phyloP scores from a whole-genome alignment of 2,329 filamentous ascomycete genomes.

The Cytospora chrysosperma region DNA sequence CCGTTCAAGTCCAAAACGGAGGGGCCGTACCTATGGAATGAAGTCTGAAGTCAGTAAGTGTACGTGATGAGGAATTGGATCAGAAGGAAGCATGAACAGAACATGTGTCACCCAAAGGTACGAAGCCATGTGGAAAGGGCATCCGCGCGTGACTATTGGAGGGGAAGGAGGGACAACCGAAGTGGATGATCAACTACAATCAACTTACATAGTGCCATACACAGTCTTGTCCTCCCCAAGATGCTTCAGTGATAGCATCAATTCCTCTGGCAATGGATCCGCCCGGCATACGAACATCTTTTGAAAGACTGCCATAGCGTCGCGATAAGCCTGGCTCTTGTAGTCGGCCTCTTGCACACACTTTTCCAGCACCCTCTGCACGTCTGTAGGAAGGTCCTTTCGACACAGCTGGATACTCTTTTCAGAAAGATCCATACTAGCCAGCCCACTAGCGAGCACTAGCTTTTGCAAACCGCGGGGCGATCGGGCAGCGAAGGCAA shows the following conservation, averaged over 20 bases:
- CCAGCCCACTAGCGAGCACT: slow-evolving; percentile 32
- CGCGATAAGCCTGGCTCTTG: slow-evolving; percentile 9
- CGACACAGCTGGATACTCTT: slow-evolving; percentile 11
- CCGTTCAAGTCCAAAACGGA: slow-evolving; percentile 24
- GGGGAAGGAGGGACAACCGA: neutral
- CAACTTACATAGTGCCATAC: slow-evolving; percentile 18
- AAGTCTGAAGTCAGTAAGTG: slow-evolving; percentile 6
- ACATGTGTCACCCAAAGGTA: slow-evolving; percentile 7
- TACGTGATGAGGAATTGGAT: slow-evolving; percentile 1
- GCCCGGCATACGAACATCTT: slow-evolving; percentile 16
- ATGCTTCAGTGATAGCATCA: slow-evolving; percentile 12
- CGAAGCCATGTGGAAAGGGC: neutral
- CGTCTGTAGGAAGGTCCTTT: slow-evolving; percentile 3
- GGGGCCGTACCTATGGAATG: slow-evolving; percentile 26
- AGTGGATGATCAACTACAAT: slow-evolving; percentile 7
- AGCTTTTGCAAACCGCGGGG: slow-evolving; percentile 29
- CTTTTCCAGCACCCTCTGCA: slow-evolving; percentile 9
- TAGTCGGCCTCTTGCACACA: slow-evolving; percentile 9
- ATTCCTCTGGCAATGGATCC: slow-evolving; percentile 14
- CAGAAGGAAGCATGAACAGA: slow-evolving; percentile 7
- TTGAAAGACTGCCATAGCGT: slow-evolving; percentile 9
- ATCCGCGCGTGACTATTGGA: neutral
- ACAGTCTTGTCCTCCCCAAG: slow-evolving; percentile 15
- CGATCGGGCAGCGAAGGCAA: slow-evolving; percentile 1
- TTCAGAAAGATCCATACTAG: slow-evolving; percentile 29